Conservation (phyloP, 2,329 filamentous ascomycete species). For the Fusarium devonianum region DNA sequence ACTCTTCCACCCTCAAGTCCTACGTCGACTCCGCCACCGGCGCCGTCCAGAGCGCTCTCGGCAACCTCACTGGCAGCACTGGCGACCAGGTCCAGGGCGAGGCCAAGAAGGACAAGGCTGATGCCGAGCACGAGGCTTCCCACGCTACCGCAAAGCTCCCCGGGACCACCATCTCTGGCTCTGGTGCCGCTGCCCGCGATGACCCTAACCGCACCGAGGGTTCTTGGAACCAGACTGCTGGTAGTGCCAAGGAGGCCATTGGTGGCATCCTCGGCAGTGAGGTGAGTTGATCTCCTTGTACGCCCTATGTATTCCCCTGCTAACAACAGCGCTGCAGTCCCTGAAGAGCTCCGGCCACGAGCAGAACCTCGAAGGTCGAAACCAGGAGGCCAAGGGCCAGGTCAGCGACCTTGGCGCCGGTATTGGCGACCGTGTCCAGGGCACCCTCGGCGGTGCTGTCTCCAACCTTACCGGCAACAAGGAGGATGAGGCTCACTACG, state of each 20-base stretch:
- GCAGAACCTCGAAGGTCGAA: conserved; percentile 83
- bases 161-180: conserved; percentile 71
- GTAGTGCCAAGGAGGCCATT: conserved; percentile 80
- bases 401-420: conserved; percentile 75
- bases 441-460: conserved; percentile 73
- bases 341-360: conserved; percentile 76
- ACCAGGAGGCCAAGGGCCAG: conserved; percentile 84
- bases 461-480: conserved; percentile 77
- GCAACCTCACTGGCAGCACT: conserved; percentile 75
- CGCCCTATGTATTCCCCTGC: background rate
- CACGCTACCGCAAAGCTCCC: conserved; percentile 79
- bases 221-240: conserved; percentile 88
- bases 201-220: conserved; percentile 75
- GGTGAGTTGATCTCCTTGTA: conserved; percentile 50
- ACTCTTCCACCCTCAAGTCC: conserved; percentile 78
- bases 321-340: conserved; percentile 49
- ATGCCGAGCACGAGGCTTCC: conserved; percentile 74
- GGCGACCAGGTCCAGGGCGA: conserved; percentile 72
- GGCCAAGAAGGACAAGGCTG: conserved; percentile 68
- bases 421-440: conserved; percentile 69
- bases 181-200: conserved; percentile 75
- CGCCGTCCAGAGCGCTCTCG: conserved; percentile 74
- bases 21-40: conserved; percentile 77
- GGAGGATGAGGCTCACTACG: conserved; percentile 68
- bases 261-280: conserved; percentile 80